These are phyloP conservation scores for Debaryomyces nepalensis DNA, from an alignment of 1,139 yeast species.

Conservation along the genomic window DNA sequence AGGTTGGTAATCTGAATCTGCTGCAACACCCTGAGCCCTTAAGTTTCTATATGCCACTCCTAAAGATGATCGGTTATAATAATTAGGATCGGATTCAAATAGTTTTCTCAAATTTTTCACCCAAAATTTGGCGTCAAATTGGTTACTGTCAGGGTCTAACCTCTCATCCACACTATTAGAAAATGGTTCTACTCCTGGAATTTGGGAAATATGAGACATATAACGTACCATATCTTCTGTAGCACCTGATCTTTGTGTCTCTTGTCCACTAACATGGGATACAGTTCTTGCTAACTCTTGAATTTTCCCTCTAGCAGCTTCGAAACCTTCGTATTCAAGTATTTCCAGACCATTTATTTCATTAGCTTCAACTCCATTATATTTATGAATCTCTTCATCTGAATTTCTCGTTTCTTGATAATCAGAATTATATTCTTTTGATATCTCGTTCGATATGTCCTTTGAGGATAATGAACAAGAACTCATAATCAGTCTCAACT, in stretches of 20 bases:
- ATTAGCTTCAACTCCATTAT: no score
- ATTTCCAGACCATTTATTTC: no score
- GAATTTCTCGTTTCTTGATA: neutral
- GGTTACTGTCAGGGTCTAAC: slow-evolving; percentile 46
- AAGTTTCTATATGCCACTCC: slow-evolving; percentile 74
- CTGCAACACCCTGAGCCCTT: slow-evolving; percentile 74
- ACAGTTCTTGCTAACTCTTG: slow-evolving; percentile 40
- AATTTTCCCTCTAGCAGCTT: slow-evolving; percentile 32
- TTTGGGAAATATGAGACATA: slow-evolving; percentile 54
- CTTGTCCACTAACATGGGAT: slow-evolving; percentile 20
- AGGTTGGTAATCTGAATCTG: slow-evolving; percentile 80
- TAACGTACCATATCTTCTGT: slow-evolving; percentile 54
- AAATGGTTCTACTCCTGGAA: slow-evolving; percentile 53
- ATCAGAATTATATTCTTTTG: neutral
- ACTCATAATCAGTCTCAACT: neutral
- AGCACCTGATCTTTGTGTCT: slow-evolving; percentile 27
- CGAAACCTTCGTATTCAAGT: slow-evolving; percentile 35
- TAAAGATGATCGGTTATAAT: slow-evolving; percentile 63
- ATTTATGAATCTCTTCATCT: neutral
- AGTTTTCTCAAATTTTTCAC: slow-evolving; percentile 67
- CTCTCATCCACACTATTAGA: slow-evolving; percentile 23
- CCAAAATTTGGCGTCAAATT: slow-evolving; percentile 76
- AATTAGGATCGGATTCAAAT: slow-evolving; percentile 56
- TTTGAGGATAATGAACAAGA: neutral
- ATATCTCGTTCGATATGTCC: neutral